phyloP scores from a whole-genome alignment of 2,329 filamentous ascomycete genomes.

The Calonectria hongkongensis region DNA sequence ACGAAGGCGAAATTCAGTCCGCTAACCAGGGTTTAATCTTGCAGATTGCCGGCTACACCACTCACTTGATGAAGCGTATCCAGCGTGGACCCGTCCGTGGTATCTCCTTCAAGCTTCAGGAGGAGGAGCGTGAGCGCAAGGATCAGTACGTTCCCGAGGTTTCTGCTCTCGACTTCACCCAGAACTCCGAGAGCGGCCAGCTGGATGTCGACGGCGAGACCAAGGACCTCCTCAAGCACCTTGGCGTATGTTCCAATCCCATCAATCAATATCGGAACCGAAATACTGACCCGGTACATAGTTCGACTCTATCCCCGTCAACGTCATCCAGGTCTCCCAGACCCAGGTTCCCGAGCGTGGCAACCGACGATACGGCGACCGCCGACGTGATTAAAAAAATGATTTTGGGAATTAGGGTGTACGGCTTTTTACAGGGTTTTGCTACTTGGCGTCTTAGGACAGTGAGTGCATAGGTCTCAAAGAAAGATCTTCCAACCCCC shows the following conservation, averaged over 20 bases:
- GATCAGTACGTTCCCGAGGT: constrained; percentile 99
- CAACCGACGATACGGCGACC: constrained; percentile 84
- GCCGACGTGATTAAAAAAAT: constrained; percentile 64
- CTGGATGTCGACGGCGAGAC: constrained; percentile 98
- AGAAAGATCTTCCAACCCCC: constrained; percentile 76
- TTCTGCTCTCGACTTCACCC: constrained; percentile 97
- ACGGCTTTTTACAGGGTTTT: constrained; percentile 66
- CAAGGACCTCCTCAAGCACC: constrained; percentile 98
- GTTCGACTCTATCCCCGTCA: constrained; percentile 99
- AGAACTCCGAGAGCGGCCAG: constrained; percentile 93
- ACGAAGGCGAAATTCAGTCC: constrained; percentile 9
- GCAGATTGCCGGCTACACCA: constrained; percentile 98
- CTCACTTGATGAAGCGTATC: constrained; percentile 99
- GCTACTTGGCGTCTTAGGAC: constrained; percentile 75
- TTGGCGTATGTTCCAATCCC: constrained; percentile 85
- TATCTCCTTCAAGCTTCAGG: constrained; percentile 99
- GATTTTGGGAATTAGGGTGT: constrained; percentile 62
- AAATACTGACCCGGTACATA: constrained; percentile 64
- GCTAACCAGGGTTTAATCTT: constrained; percentile 45
- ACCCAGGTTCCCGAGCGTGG: constrained; percentile 88
- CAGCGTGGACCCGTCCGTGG: constrained; percentile 99
- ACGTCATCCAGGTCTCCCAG: constrained; percentile 93
- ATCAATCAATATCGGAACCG: neutral
- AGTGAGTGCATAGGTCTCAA: constrained; percentile 77
- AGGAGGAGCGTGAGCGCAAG: constrained; percentile 99